A percentile compares a stretch with the other conserved stretches of the same genome.
These are phyloP conservation scores for Neonectria magnoliae DNA, from an alignment of 2,329 filamentous ascomycete species.

Conservation along the genomic window DNA sequence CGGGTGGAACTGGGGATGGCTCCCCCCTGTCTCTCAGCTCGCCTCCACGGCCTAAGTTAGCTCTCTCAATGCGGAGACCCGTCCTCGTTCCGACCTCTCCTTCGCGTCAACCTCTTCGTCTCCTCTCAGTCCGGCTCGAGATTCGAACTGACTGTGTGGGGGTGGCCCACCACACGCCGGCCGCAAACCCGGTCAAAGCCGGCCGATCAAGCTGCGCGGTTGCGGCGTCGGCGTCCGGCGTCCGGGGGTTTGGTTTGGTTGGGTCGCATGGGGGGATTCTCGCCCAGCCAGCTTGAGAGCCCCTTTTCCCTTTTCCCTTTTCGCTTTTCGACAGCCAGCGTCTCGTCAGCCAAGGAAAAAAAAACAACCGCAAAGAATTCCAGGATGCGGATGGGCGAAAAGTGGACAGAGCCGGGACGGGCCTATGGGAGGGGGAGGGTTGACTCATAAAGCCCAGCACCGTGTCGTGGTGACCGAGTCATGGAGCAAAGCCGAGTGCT, in stretches of 20 bases:
- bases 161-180: neutral
- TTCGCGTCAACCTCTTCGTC: neutral
- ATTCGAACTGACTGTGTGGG: neutral
- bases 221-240: neutral
- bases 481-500: constrained; percentile 23
- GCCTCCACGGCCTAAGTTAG: neutral
- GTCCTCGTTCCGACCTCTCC: neutral
- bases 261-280: neutral
- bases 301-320: neutral
- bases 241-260: neutral
- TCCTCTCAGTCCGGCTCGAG: neutral
- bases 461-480: constrained; percentile 34
- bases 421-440: constrained; percentile 36
- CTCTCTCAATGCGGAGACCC: neutral
- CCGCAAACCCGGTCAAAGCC: constrained; percentile 5
- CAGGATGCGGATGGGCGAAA: constrained; percentile 18
- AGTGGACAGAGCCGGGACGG: constrained; percentile 34
- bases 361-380: neutral
- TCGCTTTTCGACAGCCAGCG: neutral
- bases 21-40: no score
- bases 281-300: neutral
- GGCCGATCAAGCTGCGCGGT: neutral
- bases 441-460: constrained; percentile 41
- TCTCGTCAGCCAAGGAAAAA: neutral
- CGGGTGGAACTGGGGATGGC: neutral